Base-by-base conservation (phyloP, 1,284 basidiomycete genomes). In the Stereum hirsutum region DNA sequence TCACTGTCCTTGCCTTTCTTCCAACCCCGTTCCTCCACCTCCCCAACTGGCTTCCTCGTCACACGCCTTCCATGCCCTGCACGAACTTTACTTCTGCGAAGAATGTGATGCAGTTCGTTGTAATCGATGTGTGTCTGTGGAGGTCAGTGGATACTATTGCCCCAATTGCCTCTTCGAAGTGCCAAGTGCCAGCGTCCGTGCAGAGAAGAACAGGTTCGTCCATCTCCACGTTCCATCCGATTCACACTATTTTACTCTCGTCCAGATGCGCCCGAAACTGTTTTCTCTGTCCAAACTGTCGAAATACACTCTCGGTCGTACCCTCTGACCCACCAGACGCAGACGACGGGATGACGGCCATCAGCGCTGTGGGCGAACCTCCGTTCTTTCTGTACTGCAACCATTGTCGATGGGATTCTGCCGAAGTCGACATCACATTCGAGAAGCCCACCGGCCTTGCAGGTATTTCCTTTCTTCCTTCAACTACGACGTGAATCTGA, bases 131-230 rank as follows among this genome's bases (percentile, higher is more conserved):
- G 89, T 96, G 6, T 78, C 82, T 4, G 69, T 90, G 41, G 96
- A 99, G 73, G 85, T 98, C 57, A 89, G 90, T 57, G 89, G 89
- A 42, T 98, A 97, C 64, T 98, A 90, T 60, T 99, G 96, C 58
- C 96, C 96, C 19, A 94, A 95, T 61, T 99, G 96, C 60, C 72
- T 98, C n/a, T 99, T 99, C 61, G 96, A 99, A 56, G 95, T 99
- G 4, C 96, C 95, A 0, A 89, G 86, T 55, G 93, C 96, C 2
- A 95, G 90, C 56, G 93, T 99, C 6, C 76, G 94, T 48, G 90
- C 84, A 6, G 94, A 99, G 64, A 94, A 93, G 73, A 97, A 96
- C 56, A 76, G 92, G 87, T 89, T 49, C 45, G 64, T 56, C 31
- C 37, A 30, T 6, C 35, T 3, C 19, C 23, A 31, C 26, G 26